Evolutionary conservation across 805 yeast genomes (phyloP).

Genomic region (Candida adriatica): DNA sequence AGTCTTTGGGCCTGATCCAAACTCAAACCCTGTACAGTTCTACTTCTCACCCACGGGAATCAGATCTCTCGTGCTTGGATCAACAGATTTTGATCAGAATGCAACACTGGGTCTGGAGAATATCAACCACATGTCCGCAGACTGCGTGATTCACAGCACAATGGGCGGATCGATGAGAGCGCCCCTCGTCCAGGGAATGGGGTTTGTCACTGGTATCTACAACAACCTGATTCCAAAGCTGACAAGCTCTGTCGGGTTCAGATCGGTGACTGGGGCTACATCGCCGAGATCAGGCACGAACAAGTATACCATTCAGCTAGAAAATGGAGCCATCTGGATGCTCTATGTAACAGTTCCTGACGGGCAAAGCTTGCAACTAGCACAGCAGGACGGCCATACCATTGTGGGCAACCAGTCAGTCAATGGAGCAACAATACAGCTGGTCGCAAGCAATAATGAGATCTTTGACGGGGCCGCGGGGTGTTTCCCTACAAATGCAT

Average conservation of each 20-base stretch:
- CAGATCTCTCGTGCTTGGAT: conserved; percentile 48
- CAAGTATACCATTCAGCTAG: conserved; percentile 50
- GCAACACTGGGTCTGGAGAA: conserved; percentile 25
- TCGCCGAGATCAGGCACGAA: conserved; percentile 33
- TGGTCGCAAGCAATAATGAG: conserved; percentile 45
- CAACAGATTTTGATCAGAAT: conserved; percentile 32
- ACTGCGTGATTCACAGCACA: conserved; percentile 21
- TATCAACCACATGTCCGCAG: conserved; percentile 29
- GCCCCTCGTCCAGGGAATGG: conserved; percentile 78
- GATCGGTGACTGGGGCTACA: conserved; percentile 35
- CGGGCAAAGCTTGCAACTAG: conserved; percentile 27
- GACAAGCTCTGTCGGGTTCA: conserved; percentile 61
- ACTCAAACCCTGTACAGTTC: conserved; percentile 44
- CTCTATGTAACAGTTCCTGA: conserved; percentile 49
- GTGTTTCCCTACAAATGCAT: conserved; percentile 43
- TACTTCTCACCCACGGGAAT: conserved; percentile 65
- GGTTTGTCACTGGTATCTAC: conserved; percentile 65
- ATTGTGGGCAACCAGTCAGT: conserved; percentile 38
- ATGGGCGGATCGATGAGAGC: conserved; percentile 35
- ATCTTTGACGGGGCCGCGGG: conserved; percentile 60
- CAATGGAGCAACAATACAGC: conserved; percentile 50
- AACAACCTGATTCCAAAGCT: conserved; percentile 46
- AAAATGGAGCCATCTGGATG: conserved; percentile 58
- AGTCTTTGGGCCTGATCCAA: conserved; percentile 65
- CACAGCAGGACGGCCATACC: conserved; percentile 27